Conservation (phyloP, 75 land plant genomes). For the Picea sitchensis region DNA sequence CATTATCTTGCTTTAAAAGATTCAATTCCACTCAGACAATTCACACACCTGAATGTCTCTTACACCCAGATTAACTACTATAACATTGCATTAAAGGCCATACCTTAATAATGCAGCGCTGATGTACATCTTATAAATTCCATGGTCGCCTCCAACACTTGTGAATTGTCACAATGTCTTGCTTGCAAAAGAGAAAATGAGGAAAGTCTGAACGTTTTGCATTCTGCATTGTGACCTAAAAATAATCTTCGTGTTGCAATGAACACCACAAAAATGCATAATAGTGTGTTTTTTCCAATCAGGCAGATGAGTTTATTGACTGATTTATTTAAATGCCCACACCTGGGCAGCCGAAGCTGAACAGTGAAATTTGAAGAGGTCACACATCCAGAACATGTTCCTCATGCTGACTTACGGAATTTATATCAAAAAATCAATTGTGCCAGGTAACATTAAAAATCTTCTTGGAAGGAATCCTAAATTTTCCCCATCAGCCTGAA, state of each 20-base stretch:
- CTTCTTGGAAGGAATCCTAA: conserved; percentile 77
- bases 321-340: background rate
- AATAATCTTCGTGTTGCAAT: background rate
- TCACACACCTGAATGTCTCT: background rate
- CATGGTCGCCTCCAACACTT: background rate
- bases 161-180: background rate
- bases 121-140: background rate
- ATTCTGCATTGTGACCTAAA: background rate
- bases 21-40: background rate
- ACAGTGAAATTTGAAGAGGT: background rate
- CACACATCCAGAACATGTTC: background rate
- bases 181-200: background rate
- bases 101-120: background rate
- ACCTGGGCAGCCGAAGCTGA: background rate
- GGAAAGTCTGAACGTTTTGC: background rate
- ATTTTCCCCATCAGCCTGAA: conserved; percentile 97
- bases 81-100: background rate
- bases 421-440: conserved; percentile 39
- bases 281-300: no score
- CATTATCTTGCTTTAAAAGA: background rate
- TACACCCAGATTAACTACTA: background rate
- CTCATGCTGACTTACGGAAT: background rate
- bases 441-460: conserved; percentile 65
- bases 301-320: background rate
- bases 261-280: background rate